Evolutionary conservation across 306 rosid species (phyloP), one percentile per base, ranked within the genome.

Genomic region (Chamaecrista fasciculata): DNA sequence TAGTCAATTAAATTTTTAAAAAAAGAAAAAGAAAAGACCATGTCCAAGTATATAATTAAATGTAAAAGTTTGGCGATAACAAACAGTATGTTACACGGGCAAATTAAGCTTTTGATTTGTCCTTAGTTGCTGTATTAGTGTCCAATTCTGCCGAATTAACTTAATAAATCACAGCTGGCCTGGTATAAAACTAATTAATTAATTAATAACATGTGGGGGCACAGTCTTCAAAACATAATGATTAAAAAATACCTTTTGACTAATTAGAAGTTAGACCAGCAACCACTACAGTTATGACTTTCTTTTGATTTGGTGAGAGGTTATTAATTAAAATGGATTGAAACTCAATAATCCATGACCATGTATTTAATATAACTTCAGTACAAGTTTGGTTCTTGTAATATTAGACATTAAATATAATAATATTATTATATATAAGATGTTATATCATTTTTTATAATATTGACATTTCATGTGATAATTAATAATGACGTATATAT

Each of bases 191-290:
- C 18, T 50, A 50, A 20, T 8, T 34, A 20, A 29, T 57, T 57
- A 16, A 57, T n/a, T 9, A 28, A n/a, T 16, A n/a, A 31, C n/a
- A 33, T 18, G 2, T 33, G 36, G 26, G 46, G 46, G 28, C 15
- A 59, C 23, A 34, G 12, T 59, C 46, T 59, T 2, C 1, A 31
- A 58, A 59, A 18, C 8, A 1, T 8, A 18, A 16, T 33, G 8
- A 7, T 14, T 2, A 56, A 56, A 58, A 9, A 33, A 59, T n/a
- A 16, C 4, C 25, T 28, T 59, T 59, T 59, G 46, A 59, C 65
- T 34, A 59, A 34, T 33, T 34, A 34, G 15, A 58, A 58, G 46
- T 58, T 58, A 33, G 64, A 58, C 64, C 64, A 18, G 44, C 51
- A 18, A 58, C 64, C 64, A 58, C 46, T 31, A 8, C 49, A 43